Conservation (phyloP, 129 eudicot genomes). For the Tanacetum coccineum region DNA sequence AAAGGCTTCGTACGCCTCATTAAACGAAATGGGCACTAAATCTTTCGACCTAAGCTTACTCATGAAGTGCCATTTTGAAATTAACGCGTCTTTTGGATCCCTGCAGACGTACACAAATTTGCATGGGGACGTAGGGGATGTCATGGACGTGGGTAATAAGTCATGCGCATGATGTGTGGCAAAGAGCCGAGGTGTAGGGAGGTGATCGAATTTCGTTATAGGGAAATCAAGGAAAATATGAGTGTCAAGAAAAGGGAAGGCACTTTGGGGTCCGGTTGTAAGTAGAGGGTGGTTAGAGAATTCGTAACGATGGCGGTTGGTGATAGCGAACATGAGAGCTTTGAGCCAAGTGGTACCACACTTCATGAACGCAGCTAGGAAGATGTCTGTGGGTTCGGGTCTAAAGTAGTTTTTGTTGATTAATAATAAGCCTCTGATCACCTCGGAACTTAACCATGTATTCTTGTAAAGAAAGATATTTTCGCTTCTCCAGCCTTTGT, state of each 20-base stretch:
- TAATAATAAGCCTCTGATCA: conserved; percentile 17
- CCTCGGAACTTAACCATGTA: conserved; percentile 30
- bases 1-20: conserved; percentile 22
- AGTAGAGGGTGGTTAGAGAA: conserved; percentile 41
- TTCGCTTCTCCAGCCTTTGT: conserved; percentile 42
- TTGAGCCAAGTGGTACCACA: conserved; percentile 68
- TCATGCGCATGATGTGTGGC: conserved; percentile 39
- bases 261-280: conserved; percentile 39
- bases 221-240: conserved; percentile 18
- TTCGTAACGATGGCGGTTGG: conserved; percentile 30
- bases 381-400: conserved; percentile 39
- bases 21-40: conserved; percentile 10
- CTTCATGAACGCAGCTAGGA: conserved; percentile 40
- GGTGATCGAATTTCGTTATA: neutral
- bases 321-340: conserved; percentile 37
- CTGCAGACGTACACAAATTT: conserved; percentile 44
- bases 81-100: conserved; percentile 47
- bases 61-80: conserved; percentile 47
- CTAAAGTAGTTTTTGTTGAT: conserved; percentile 33
- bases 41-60: conserved; percentile 25
- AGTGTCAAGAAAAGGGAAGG: conserved; percentile 33
- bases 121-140: conserved; percentile 18
- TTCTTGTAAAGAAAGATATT: conserved; percentile 31
- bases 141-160: conserved; percentile 33
- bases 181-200: conserved; percentile 32